These are phyloP conservation scores for Harrya chromipes DNA, from an alignment of 768 basidiomycete genomes.

Conservation along the genomic window DNA sequence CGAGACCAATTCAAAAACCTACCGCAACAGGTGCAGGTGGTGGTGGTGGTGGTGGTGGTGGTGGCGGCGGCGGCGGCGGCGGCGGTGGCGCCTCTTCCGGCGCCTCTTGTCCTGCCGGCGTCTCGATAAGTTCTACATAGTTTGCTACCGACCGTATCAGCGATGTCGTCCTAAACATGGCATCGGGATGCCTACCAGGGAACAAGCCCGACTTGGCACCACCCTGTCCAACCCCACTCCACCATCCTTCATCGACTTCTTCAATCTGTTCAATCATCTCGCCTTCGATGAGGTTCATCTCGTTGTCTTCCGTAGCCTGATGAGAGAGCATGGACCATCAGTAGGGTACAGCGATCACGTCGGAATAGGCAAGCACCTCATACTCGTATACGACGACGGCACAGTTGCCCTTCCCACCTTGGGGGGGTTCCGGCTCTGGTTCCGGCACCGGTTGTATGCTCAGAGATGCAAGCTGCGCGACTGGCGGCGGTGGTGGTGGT, in stretches of 20 bases:
- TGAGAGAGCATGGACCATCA: not conserved
- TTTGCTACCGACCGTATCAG: slow-evolving; percentile 54
- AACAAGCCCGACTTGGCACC: slow-evolving; percentile 76
- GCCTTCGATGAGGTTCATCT: slow-evolving; percentile 76
- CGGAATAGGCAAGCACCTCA: slow-evolving; percentile 41
- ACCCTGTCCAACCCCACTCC: slow-evolving; percentile 69
- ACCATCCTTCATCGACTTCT: slow-evolving; percentile 89
- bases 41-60: slow-evolving; percentile 45
- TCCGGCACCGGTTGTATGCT: slow-evolving; percentile 37
- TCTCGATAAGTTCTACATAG: slow-evolving; percentile 77
- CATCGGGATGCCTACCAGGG: slow-evolving; percentile 55
- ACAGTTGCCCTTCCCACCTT: slow-evolving; percentile 45
- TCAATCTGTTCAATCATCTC: slow-evolving; percentile 81
- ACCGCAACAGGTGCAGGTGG: slow-evolving; percentile 38
- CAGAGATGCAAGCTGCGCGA: slow-evolving; percentile 30
- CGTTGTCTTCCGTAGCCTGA: slow-evolving; percentile 82
- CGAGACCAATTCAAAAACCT: slow-evolving; percentile 13
- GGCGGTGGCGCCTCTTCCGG: slow-evolving; percentile 44
- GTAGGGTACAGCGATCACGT: not conserved
- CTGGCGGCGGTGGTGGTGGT: slow-evolving; percentile 44
- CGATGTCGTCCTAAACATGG: not conserved
- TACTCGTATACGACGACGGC: slow-evolving; percentile 84
- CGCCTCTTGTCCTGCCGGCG: slow-evolving; percentile 35
- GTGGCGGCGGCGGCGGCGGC: slow-evolving; percentile 58
- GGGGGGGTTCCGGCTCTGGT: slow-evolving; percentile 36